A percentile compares a stretch with the other conserved stretches of the same genome.
phyloP scores from a whole-genome alignment of 306 rosid genomes.

The Prunus armeniaca region DNA sequence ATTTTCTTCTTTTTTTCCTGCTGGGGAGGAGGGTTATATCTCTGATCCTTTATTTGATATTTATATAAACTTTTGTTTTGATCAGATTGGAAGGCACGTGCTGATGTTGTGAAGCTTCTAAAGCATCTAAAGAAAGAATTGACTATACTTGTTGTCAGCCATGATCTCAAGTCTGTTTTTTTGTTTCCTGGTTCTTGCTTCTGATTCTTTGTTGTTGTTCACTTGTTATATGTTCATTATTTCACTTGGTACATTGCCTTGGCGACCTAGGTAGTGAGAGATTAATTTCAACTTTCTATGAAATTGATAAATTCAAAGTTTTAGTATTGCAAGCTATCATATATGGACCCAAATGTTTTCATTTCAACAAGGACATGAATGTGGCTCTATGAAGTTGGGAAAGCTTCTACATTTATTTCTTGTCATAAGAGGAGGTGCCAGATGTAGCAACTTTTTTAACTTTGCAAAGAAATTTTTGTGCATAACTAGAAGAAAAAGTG shows the following conservation, averaged over 20 bases:
- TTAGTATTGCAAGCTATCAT: neutral
- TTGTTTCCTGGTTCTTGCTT: conserved; percentile 4
- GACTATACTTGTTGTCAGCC: conserved; percentile 84
- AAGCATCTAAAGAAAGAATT: conserved; percentile 76
- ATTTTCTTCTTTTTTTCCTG: neutral
- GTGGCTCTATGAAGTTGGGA: neutral
- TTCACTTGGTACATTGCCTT: neutral
- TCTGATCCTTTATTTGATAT: conserved; percentile 10
- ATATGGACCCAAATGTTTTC: neutral
- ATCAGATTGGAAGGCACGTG: conserved; percentile 93
- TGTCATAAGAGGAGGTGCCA: neutral
- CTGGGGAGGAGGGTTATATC: neutral
- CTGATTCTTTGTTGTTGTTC: conserved; percentile 18
- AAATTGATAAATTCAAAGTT: neutral
- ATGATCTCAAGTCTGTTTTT: conserved; percentile 67
- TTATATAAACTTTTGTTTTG: conserved; percentile 22
- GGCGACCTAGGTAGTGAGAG: neutral
- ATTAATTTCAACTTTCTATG: neutral
- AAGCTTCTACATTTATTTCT: neutral
- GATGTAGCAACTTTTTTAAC: neutral
- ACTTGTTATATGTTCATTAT: neutral
- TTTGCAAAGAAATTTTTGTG: neutral
- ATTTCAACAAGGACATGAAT: neutral
- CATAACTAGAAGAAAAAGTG: neutral
- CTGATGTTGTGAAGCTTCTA: conserved; percentile 85